Conservation (phyloP, 352 stramenopile species). For the Phytophthora palmivora region DNA sequence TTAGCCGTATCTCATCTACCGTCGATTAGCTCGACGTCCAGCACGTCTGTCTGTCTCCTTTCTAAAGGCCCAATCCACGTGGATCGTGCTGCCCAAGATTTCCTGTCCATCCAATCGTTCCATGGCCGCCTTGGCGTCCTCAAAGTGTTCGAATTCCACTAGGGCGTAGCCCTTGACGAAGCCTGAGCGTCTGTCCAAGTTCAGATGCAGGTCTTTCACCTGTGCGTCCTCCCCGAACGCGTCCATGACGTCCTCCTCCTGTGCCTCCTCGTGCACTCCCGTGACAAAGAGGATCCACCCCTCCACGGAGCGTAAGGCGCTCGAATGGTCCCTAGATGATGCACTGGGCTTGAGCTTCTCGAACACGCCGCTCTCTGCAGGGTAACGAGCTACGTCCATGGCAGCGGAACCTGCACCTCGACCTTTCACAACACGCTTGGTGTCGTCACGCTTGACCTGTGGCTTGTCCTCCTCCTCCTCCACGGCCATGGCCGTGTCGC, state of each 20-base stretch:
- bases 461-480: conserved; percentile 77
- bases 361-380: conserved; percentile 77
- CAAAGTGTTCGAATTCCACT: conserved; percentile 93
- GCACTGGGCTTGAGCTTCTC: conserved; percentile 62
- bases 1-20: conserved; percentile 43
- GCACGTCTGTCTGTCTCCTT: conserved; percentile 47
- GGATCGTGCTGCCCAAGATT: conserved; percentile 90
- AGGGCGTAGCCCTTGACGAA: conserved; percentile 97
- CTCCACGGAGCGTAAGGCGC: conserved; percentile 89
- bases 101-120: conserved; percentile 93
- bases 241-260: conserved; percentile 97
- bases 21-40: conserved; percentile 47
- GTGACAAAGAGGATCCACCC: conserved; percentile 97
- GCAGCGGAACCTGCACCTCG: conserved; percentile 68
- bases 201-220: conserved; percentile 97
- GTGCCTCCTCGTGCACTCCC: conserved; percentile 95
- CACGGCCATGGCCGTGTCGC: conserved; percentile 84
- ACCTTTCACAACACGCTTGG: conserved; percentile 67
- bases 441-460: conserved; percentile 17
- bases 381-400: conserved; percentile 82
- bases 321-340: conserved; percentile 46
- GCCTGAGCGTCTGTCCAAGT: conserved; percentile 94
- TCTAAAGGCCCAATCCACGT: conserved; percentile 95
- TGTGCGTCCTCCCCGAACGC: conserved; percentile 95
- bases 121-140: conserved; percentile 92